These are phyloP conservation scores for Neofusicoccum parvum DNA, from an alignment of 2,329 filamentous ascomycete genomes.

Conservation along the genomic window DNA sequence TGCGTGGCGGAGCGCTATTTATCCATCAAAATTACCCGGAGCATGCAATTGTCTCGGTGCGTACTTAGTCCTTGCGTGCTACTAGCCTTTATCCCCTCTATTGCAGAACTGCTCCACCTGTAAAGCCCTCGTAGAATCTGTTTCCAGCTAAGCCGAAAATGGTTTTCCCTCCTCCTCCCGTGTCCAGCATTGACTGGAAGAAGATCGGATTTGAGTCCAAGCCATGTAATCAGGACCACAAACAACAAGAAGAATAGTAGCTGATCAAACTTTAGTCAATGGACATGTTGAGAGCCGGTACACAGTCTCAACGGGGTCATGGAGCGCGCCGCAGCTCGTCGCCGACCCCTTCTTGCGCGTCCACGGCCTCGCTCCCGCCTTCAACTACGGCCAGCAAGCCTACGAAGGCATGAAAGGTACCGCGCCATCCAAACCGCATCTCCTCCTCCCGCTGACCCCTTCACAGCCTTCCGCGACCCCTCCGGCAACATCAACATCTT, in stretches of 20 bases:
- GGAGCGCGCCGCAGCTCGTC: constrained; percentile 26
- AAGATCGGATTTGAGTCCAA: constrained; percentile 22
- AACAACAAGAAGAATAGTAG: background rate
- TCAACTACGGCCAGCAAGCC: constrained; percentile 25
- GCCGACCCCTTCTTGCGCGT: constrained; percentile 26
- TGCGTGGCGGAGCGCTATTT: background rate
- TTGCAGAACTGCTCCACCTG: background rate
- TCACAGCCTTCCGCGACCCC: constrained; percentile 23
- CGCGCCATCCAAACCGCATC: background rate
- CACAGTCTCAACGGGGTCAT: constrained; percentile 22
- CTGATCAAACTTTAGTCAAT: constrained; percentile 23
- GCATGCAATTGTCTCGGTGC: background rate
- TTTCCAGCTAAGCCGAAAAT: constrained; percentile 14
- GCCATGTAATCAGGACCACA: constrained; percentile 5
- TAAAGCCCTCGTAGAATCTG: background rate
- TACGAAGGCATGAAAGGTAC: constrained; percentile 21
- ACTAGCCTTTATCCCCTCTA: background rate
- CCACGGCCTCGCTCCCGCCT: constrained; percentile 27
- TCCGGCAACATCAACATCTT: constrained; percentile 36
- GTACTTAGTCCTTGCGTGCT: background rate
- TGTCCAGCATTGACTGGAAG: constrained; percentile 25
- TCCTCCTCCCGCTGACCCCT: constrained; percentile 21
- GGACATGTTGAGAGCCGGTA: constrained; percentile 28
- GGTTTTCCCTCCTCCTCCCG: constrained; percentile 23
- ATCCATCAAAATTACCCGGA: background rate